Conservation (phyloP, 1,139 yeast genomes). For the Taphrina betulina region DNA sequence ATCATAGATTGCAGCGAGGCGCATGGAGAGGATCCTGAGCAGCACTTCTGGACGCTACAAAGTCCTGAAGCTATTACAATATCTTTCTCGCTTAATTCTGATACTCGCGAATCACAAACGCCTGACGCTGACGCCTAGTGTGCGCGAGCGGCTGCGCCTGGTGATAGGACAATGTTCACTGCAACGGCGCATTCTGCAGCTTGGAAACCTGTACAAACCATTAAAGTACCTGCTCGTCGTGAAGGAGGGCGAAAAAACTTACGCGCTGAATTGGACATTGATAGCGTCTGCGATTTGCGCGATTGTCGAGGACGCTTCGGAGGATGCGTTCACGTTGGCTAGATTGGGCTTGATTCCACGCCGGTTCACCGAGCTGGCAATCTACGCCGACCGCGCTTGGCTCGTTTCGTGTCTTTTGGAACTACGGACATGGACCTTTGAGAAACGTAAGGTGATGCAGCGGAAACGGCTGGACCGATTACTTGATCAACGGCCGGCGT, state of each 20-base stretch:
- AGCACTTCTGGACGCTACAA: slow-evolving; percentile 27
- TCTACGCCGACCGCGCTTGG: slow-evolving; percentile 29
- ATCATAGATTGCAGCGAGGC: no score
- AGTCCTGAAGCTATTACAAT: slow-evolving; percentile 24
- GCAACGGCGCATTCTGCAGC: slow-evolving; percentile 28
- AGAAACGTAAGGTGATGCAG: neutral
- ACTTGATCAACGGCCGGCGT: slow-evolving; percentile 12
- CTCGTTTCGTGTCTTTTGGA: slow-evolving; percentile 9
- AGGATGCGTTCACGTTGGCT: slow-evolving; percentile 25
- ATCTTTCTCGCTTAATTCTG: slow-evolving; percentile 9
- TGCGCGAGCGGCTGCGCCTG: neutral
- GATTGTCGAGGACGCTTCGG: slow-evolving; percentile 21
- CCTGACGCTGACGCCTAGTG: neutral
- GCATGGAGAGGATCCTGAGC: slow-evolving; percentile 19
- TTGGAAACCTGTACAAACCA: slow-evolving; percentile 25
- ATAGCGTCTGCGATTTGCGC: neutral
- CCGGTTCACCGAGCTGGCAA: slow-evolving; percentile 7
- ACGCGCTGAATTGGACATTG: slow-evolving; percentile 1
- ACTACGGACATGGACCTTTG: slow-evolving; percentile 3
- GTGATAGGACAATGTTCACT: slow-evolving; percentile 19
- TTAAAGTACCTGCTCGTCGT: slow-evolving; percentile 9
- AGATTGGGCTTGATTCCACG: slow-evolving; percentile 21
- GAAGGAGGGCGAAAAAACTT: neutral
- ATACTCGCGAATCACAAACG: slow-evolving; percentile 1
- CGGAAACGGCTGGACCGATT: slow-evolving; percentile 4